phyloP scores from a whole-genome alignment of 2,329 filamentous ascomycete species.

The Aspergillus sojae region DNA sequence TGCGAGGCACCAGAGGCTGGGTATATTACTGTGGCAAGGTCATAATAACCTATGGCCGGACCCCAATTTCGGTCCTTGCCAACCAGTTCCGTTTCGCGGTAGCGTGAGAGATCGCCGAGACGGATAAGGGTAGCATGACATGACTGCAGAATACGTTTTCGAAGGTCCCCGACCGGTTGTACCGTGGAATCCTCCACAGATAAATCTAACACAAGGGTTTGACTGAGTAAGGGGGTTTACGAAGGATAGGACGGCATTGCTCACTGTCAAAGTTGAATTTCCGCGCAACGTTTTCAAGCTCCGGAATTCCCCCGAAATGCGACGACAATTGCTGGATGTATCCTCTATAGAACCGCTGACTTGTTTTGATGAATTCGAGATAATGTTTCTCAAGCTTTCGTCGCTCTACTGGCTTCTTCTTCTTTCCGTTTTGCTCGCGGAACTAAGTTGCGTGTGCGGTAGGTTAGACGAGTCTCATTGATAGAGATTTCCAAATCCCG shows the following conservation, averaged over 20 bases:
- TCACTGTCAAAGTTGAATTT: slow-evolving; percentile 53
- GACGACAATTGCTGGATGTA: slow-evolving; percentile 77
- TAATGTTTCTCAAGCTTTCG: slow-evolving; percentile 83
- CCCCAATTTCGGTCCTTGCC: slow-evolving; percentile 76
- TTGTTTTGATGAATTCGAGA: slow-evolving; percentile 80
- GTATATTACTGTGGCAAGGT: slow-evolving; percentile 75
- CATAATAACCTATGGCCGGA: slow-evolving; percentile 80
- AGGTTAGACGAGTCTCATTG: slow-evolving; percentile 7
- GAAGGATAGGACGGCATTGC: slow-evolving; percentile 22
- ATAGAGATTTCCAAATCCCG: not conserved
- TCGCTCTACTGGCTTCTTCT: slow-evolving; percentile 62
- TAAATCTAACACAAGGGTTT: slow-evolving; percentile 37
- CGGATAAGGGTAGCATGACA: slow-evolving; percentile 84
- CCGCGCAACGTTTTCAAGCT: slow-evolving; percentile 60
- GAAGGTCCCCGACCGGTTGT: slow-evolving; percentile 54
- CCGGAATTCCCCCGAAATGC: slow-evolving; percentile 58
- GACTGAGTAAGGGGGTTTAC: slow-evolving; percentile 12
- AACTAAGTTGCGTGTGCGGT: slow-evolving; percentile 38
- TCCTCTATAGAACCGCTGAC: slow-evolving; percentile 84
- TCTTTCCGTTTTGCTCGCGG: slow-evolving; percentile 53
- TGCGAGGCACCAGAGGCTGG: slow-evolving; percentile 80
- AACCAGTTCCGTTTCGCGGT: slow-evolving; percentile 73
- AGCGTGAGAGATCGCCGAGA: slow-evolving; percentile 87
- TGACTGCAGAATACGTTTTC: slow-evolving; percentile 66
- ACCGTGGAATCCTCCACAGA: slow-evolving; percentile 46